Evolutionary conservation across 768 basidiomycete genomes (phyloP).

Genomic region (Galerina sulciceps): DNA sequence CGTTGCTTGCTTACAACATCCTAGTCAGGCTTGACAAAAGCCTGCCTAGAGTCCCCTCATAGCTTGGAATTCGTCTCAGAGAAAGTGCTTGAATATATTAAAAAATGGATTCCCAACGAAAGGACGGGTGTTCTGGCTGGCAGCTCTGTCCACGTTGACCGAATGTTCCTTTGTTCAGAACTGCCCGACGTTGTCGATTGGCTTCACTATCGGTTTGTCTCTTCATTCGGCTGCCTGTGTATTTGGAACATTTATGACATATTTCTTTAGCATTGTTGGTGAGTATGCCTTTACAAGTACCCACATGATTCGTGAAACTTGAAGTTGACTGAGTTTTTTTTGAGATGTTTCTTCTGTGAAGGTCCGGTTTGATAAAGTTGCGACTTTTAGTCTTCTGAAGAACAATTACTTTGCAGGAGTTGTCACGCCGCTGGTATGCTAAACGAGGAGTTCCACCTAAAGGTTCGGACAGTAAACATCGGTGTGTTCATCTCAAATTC

Average conservation of each 20-base stretch:
- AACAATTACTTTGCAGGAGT: slow-evolving; percentile 52
- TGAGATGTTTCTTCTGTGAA: slow-evolving; percentile 86
- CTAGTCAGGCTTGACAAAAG: slow-evolving; percentile 82
- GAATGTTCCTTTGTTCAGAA: slow-evolving; percentile 68
- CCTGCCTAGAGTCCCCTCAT: slow-evolving; percentile 76
- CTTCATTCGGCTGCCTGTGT: not conserved
- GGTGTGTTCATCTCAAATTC: slow-evolving; percentile 41
- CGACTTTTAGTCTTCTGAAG: not conserved
- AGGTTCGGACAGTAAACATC: slow-evolving; percentile 50
- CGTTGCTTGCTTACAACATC: slow-evolving; percentile 1
- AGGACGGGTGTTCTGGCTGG: slow-evolving; percentile 78
- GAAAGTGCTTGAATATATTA: slow-evolving; percentile 75
- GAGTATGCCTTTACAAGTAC: slow-evolving; percentile 30
- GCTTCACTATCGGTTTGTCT: slow-evolving; percentile 75
- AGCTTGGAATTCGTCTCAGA: slow-evolving; percentile 61
- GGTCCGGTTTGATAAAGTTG: slow-evolving; percentile 37
- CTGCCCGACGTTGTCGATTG: slow-evolving; percentile 84
- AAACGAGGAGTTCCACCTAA: slow-evolving; percentile 32
- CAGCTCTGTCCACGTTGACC: slow-evolving; percentile 85
- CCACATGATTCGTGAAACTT: not conserved
- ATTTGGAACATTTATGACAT: not conserved
- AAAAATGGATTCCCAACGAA: slow-evolving; percentile 78
- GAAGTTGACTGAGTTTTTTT: not conserved
- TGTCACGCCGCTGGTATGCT: slow-evolving; percentile 77
- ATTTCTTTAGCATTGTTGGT: slow-evolving; percentile 69